These are phyloP conservation scores for Pichia cabralensis DNA, from an alignment of 805 yeast genomes.

Conservation along the genomic window DNA sequence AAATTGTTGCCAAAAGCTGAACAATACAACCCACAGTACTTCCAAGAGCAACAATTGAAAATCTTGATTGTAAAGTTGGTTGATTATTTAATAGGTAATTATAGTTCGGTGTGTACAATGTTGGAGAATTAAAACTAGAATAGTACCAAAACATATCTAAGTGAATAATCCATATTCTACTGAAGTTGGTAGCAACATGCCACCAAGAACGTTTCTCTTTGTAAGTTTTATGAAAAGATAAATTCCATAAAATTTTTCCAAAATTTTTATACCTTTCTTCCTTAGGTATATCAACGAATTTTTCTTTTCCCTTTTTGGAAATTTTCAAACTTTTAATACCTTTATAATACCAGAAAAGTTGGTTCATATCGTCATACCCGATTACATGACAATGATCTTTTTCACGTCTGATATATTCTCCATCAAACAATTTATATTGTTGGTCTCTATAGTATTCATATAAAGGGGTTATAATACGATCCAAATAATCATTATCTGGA, in stretches of 20 bases:
- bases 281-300: slow-evolving; percentile 22
- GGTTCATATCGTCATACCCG: slow-evolving; percentile 49
- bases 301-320: slow-evolving; percentile 22
- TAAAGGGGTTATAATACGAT: slow-evolving; percentile 35
- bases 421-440: slow-evolving; percentile 47
- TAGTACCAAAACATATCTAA: slow-evolving; percentile 41
- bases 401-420: slow-evolving; percentile 50
- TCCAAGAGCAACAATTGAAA: slow-evolving; percentile 36
- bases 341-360: slow-evolving; percentile 37
- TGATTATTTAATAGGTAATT: slow-evolving; percentile 31
- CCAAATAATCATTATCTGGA: slow-evolving; percentile 25
- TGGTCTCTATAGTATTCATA: slow-evolving; percentile 58
- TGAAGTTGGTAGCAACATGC: slow-evolving; percentile 39
- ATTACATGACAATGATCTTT: slow-evolving; percentile 56
- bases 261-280: slow-evolving; percentile 26
- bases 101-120: slow-evolving; percentile 36
- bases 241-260: slow-evolving; percentile 31
- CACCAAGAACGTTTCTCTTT: slow-evolving; percentile 40
- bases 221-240: slow-evolving; percentile 35
- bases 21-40: slow-evolving; percentile 35
- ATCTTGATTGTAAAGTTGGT: slow-evolving; percentile 35
- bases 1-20: slow-evolving; percentile 30
- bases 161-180: slow-evolving; percentile 46
- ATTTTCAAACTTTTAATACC: slow-evolving; percentile 27
- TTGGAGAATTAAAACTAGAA: slow-evolving; percentile 40